A percentile compares a stretch with the other conserved stretches of the same genome.
These are phyloP conservation scores for Colletotrichum caudatum DNA, from an alignment of 2,329 filamentous ascomycete species.

Conservation along the genomic window DNA sequence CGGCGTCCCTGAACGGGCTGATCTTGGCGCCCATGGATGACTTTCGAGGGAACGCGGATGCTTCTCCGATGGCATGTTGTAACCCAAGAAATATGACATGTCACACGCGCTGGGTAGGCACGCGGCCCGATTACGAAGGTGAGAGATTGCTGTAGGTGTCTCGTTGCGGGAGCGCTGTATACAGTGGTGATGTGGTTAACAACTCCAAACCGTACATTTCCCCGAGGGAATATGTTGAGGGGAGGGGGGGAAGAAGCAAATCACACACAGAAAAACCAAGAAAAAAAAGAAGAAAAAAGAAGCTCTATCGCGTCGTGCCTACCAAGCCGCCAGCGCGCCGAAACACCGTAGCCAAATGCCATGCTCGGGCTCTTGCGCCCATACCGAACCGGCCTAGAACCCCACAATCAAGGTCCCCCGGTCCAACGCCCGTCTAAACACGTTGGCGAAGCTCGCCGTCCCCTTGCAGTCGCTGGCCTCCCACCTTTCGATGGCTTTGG, in stretches of 20 bases:
- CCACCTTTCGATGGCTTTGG: constrained; percentile 66
- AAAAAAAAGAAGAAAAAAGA: background rate
- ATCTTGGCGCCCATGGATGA: background rate
- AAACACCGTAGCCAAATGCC: constrained; percentile 23
- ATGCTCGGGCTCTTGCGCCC: background rate
- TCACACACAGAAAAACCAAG: too few relatives aligned
- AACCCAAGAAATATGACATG: background rate
- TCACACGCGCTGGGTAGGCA: background rate
- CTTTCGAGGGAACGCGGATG: background rate
- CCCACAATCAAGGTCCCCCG: constrained; percentile 50
- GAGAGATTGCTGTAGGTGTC: background rate
- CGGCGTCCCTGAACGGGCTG: background rate
- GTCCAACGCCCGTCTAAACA: constrained; percentile 63
- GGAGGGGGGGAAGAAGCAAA: background rate
- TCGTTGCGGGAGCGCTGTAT: background rate
- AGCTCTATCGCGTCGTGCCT: background rate
- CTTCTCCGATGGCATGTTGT: background rate
- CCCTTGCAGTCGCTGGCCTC: constrained; percentile 65
- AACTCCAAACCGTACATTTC: background rate
- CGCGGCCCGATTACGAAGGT: background rate
- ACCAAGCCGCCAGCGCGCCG: background rate
- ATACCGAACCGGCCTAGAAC: constrained; percentile 10
- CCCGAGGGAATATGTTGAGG: background rate
- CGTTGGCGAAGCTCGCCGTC: constrained; percentile 64
- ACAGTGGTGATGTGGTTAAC: background rate